A percentile compares a stretch with the other conserved stretches of the same genome.
These are phyloP conservation scores for Pseudocercospora fijiensis DNA, from an alignment of 2,329 filamentous ascomycete genomes.

Conservation along the genomic window DNA sequence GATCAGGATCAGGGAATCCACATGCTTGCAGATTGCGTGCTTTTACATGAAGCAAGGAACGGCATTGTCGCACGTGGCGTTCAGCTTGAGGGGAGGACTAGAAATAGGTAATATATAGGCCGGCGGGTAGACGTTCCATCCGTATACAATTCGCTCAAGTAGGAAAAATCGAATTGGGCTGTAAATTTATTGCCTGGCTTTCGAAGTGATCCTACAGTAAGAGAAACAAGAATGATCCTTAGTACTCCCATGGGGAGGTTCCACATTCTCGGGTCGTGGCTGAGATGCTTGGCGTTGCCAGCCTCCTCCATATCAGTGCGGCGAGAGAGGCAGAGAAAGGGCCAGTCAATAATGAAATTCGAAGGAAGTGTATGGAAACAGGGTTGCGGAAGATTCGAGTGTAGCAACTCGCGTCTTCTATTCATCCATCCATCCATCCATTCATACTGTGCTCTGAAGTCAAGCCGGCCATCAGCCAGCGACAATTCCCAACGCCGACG, in stretches of 20 bases:
- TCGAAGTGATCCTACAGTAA: too few species aligned
- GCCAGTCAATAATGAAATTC: too few species aligned
- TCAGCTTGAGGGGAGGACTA: not conserved
- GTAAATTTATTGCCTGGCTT: too few species aligned
- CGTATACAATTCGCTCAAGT: not conserved
- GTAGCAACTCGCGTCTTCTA: not conserved
- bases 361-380: not conserved
- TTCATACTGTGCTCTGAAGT: constrained; percentile 2
- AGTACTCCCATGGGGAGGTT: too few species aligned
- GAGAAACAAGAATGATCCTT: too few species aligned
- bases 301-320: too few species aligned
- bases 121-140: not conserved
- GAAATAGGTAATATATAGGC: not conserved
- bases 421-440: not conserved
- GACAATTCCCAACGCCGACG: constrained; percentile 2
- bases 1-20: not conserved
- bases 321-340: too few species aligned
- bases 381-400: not conserved
- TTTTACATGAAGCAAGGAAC: not conserved
- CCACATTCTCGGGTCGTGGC: too few species aligned
- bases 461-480: not conserved
- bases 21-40: constrained; percentile 9
- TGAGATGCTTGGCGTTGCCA: too few species aligned
- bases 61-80: not conserved
- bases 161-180: too few species aligned